These are phyloP conservation scores for Phyllosticta citribraziliensis DNA, from an alignment of 2,329 filamentous ascomycete species.

Conservation along the genomic window DNA sequence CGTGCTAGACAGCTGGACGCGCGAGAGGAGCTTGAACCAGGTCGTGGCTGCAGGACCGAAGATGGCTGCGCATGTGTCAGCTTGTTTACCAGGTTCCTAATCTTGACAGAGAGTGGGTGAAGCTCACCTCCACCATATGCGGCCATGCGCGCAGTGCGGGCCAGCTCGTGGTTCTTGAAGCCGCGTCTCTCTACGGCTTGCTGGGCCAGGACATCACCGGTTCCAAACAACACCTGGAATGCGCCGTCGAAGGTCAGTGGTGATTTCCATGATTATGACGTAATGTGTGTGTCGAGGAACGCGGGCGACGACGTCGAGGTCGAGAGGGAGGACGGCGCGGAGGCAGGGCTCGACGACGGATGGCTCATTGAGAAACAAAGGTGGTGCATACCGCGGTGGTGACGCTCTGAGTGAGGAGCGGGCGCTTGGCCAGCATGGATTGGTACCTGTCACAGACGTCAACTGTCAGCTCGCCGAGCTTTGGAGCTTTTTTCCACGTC, in stretches of 20 bases:
- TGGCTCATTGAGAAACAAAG: neutral
- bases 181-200: conserved; percentile 80
- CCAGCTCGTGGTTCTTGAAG: conserved; percentile 59
- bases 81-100: neutral
- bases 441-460: conserved; percentile 60
- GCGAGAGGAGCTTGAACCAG: conserved; percentile 72
- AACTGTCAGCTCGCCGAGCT: conserved; percentile 3
- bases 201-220: conserved; percentile 84
- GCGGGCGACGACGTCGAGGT: neutral
- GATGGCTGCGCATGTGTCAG: conserved; percentile 43
- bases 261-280: neutral
- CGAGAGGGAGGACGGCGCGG: neutral
- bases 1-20: conserved; percentile 52
- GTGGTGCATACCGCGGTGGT: conserved; percentile 57
- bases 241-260: neutral
- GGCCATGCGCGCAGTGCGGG: conserved; percentile 67
- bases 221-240: conserved; percentile 68
- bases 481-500: conserved; percentile 14
- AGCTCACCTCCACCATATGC: conserved; percentile 65
- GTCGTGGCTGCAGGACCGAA: conserved; percentile 82
- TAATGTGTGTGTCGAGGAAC: neutral
- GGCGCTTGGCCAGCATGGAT: conserved; percentile 65
- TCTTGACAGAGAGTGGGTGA: neutral
- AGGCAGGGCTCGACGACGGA: neutral
- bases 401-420: conserved; percentile 80